These are phyloP conservation scores for Gracilaria domingensis DNA, from an alignment of 23 red algal species.

Conservation along the genomic window DNA sequence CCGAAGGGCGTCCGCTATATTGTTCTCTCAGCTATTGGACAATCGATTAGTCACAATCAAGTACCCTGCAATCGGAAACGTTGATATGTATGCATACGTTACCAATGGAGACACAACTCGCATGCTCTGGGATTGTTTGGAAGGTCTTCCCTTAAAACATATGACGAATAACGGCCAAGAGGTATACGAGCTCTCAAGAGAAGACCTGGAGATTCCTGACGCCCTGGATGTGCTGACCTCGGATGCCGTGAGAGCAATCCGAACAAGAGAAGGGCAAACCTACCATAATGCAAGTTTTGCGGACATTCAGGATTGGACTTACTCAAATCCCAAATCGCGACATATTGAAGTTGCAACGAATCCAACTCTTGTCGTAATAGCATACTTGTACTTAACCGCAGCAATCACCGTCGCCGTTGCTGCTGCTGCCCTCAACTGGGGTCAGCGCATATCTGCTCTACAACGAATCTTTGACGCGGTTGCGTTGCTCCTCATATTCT, in stretches of 20 bases:
- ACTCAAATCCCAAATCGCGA: constrained; percentile 14
- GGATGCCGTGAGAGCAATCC: constrained; percentile 1
- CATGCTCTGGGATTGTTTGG: constrained; percentile 21
- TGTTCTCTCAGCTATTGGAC: constrained; percentile 25
- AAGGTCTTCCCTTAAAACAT: neutral
- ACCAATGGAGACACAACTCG: constrained; percentile 10
- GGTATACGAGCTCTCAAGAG: neutral
- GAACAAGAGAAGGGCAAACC: constrained; percentile 1
- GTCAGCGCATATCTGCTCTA: neutral
- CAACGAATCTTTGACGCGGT: constrained; percentile 31
- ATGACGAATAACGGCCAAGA: neutral
- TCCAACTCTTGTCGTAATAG: neutral
- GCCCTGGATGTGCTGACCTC: constrained; percentile 5
- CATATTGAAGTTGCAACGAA: constrained; percentile 4
- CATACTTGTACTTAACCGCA: neutral
- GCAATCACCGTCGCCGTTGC: neutral
- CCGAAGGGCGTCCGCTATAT: constrained; percentile 14
- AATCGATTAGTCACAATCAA: constrained; percentile 13
- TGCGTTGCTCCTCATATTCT: constrained; percentile 19
- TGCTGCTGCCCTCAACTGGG: constrained; percentile 2
- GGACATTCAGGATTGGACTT: constrained; percentile 14
- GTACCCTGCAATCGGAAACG: constrained; percentile 11
- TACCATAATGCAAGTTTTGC: constrained; percentile 11
- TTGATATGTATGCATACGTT: constrained; percentile 33
- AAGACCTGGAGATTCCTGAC: constrained; percentile 3